These are phyloP conservation scores for Globisporangium paroecandrum DNA, from an alignment of 352 stramenopile species.

Conservation along the genomic window DNA sequence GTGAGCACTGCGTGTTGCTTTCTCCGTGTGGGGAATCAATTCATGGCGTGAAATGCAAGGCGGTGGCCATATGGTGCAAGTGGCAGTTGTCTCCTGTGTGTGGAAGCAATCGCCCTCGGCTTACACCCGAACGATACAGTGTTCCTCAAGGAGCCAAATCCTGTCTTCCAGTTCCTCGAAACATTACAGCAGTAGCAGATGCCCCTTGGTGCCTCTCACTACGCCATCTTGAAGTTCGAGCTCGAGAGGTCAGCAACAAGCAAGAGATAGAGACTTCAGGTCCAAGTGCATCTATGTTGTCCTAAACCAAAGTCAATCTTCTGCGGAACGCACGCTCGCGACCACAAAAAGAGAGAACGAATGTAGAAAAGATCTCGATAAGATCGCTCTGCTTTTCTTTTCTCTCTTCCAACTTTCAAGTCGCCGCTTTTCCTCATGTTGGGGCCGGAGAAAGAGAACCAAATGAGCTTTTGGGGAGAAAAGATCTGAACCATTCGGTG, in stretches of 20 bases:
- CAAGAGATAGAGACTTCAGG: neutral
- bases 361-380: neutral
- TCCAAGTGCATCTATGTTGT: neutral
- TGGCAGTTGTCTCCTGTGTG: neutral
- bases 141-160: neutral
- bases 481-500: slow-evolving; percentile 1
- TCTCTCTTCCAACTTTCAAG: neutral
- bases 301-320: neutral
- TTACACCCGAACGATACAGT: neutral
- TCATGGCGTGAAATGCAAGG: slow-evolving; percentile 3
- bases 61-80: neutral
- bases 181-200: neutral
- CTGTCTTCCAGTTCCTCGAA: neutral
- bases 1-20: neutral
- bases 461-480: neutral
- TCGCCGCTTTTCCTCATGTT: neutral
- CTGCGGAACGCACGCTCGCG: neutral
- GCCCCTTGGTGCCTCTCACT: neutral
- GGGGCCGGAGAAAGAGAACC: neutral
- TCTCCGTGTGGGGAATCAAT: neutral
- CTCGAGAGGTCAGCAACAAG: no score
- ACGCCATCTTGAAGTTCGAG: slow-evolving; percentile 1
- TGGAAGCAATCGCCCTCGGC: neutral
- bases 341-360: slow-evolving; percentile 2
- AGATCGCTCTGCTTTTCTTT: neutral